phyloP scores from a whole-genome alignment of 441 rosid genomes.

The Bocquillonia castaneifolia region DNA sequence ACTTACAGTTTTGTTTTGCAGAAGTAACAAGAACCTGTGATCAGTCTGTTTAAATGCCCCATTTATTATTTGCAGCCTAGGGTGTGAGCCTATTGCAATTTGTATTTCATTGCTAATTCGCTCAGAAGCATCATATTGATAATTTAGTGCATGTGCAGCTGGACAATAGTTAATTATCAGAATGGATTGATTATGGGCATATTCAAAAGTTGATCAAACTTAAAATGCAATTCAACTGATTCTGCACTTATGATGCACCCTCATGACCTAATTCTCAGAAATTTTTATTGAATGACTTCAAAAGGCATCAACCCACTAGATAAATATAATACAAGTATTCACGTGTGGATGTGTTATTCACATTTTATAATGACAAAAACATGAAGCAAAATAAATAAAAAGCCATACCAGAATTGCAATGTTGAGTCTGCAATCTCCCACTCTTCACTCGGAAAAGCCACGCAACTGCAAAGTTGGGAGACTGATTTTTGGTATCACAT shows the following conservation, averaged over 20 bases:
- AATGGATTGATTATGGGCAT: neutral
- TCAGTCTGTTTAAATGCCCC: neutral
- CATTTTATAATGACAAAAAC: constrained; percentile 2
- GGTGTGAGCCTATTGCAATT: neutral
- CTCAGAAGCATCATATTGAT: neutral
- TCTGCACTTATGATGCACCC: neutral
- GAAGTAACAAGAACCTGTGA: neutral
- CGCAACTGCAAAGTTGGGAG: constrained; percentile 54
- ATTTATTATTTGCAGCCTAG: neutral
- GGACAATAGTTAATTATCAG: constrained; percentile 1
- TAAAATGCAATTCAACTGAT: neutral
- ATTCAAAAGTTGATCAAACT: neutral
- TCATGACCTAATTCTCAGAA: neutral
- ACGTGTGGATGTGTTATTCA: neutral
- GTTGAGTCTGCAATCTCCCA: constrained; percentile 99
- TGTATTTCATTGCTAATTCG: neutral
- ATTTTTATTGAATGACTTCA: neutral
- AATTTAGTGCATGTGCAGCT: neutral
- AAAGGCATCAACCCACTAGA: neutral
- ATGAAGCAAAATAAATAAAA: neutral
- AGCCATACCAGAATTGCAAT: constrained; percentile 81
- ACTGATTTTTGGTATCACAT: constrained; percentile 18
- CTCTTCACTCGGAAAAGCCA: constrained; percentile 87
- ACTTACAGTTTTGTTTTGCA: too few relatives aligned
- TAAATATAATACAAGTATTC: neutral